Conservation (phyloP, 1,284 basidiomycete genomes). For the Microbotryomycetes sp. region DNA sequence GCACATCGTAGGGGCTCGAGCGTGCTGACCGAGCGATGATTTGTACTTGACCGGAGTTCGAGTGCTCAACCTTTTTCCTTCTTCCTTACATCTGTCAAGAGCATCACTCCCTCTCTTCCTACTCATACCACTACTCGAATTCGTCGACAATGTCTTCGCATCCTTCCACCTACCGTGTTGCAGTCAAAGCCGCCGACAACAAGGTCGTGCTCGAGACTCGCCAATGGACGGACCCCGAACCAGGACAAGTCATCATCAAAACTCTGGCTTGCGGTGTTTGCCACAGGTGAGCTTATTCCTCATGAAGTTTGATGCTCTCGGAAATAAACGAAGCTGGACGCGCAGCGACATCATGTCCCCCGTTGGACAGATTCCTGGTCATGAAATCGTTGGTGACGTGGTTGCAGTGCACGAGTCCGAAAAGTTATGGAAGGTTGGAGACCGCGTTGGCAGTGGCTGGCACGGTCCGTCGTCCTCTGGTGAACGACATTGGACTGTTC, state of each 20-base stretch:
- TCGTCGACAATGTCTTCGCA: background rate
- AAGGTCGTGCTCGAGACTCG: background rate
- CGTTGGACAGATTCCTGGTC: constrained; percentile 2
- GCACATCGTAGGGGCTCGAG: too few species aligned
- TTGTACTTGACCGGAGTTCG: too few species aligned
- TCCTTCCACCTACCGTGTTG: background rate
- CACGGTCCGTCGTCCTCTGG: background rate
- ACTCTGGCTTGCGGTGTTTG: constrained; percentile 34
- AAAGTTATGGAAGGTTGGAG: constrained; percentile 37
- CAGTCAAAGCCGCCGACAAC: background rate
- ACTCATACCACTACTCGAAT: too few species aligned
- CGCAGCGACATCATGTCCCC: background rate
- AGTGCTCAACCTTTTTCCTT: too few species aligned
- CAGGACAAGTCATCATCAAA: constrained; percentile 41
- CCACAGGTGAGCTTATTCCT: constrained; percentile 8
- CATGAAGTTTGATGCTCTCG: background rate
- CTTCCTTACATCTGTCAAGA: too few species aligned
- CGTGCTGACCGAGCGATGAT: background rate
- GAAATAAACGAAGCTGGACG: background rate
- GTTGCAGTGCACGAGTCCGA: constrained; percentile 10
- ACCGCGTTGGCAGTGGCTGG: constrained; percentile 36
- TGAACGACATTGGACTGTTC: too few species aligned
- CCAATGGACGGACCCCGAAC: constrained; percentile 39
- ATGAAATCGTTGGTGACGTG: constrained; percentile 23
- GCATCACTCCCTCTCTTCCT: too few species aligned